These are phyloP conservation scores for Rhizopogon rudus DNA, from an alignment of 768 basidiomycete species.

Conservation along the genomic window DNA sequence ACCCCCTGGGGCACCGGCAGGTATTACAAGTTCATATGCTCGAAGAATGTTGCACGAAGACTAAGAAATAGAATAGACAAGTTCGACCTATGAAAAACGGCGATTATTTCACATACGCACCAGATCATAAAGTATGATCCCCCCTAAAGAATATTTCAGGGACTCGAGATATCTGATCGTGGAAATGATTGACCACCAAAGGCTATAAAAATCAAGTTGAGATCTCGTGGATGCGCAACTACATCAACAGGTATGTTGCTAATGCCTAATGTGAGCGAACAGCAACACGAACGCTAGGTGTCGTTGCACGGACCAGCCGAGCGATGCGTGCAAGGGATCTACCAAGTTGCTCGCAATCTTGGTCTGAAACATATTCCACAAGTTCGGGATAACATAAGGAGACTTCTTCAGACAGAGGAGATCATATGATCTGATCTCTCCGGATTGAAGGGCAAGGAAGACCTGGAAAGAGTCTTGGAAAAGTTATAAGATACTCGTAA, in stretches of 20 bases:
- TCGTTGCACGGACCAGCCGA: neutral
- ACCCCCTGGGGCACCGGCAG: slow-evolving; percentile 83
- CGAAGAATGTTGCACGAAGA: slow-evolving; percentile 47
- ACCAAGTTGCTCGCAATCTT: neutral
- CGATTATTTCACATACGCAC: slow-evolving; percentile 24
- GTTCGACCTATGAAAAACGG: neutral
- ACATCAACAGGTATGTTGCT: slow-evolving; percentile 56
- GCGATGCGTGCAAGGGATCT: neutral
- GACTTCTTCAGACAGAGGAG: slow-evolving; percentile 64
- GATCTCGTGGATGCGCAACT: slow-evolving; percentile 64
- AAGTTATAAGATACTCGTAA: slow-evolving; percentile 5
- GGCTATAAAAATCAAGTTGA: slow-evolving; percentile 70
- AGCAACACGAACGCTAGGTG: neutral
- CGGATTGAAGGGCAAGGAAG: slow-evolving; percentile 47
- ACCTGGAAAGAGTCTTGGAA: slow-evolving; percentile 21
- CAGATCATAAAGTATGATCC: slow-evolving; percentile 54
- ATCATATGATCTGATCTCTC: slow-evolving; percentile 72
- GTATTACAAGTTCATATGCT: slow-evolving; percentile 64
- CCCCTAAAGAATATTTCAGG: slow-evolving; percentile 36
- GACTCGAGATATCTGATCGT: neutral
- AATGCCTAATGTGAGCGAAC: slow-evolving; percentile 7
- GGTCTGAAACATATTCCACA: slow-evolving; percentile 57
- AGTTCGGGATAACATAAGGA: slow-evolving; percentile 63
- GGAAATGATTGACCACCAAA: slow-evolving; percentile 53
- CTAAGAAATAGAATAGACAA: slow-evolving; percentile 15